Base-by-base conservation (phyloP, 2,329 filamentous ascomycete genomes). In the Drechslera avenae region DNA sequence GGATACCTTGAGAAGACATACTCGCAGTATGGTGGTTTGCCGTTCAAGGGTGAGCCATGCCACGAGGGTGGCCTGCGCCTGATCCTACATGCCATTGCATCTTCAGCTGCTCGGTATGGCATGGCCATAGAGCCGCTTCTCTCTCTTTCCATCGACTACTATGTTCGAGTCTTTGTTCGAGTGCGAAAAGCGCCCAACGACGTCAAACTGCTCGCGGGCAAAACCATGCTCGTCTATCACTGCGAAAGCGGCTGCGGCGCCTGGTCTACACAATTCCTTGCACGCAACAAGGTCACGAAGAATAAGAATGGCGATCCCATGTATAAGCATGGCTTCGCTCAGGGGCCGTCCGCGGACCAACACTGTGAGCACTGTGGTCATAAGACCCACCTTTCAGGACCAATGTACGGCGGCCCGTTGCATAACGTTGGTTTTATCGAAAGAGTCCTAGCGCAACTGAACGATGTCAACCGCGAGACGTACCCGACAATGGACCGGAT, bases 131-230 rank as follows among this genome's bases (percentile, higher is more conserved):
- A 97, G 73, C 94, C 94, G 0, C 81, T 97, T 3, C 82, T 99
- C 9, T 96, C 91, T 5, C 82, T 99, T 1, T 97, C 91, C 2
- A 96, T 97, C 56, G 94, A 99, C 73, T 99, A 95, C 73, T 99
- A 99, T 70, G 86, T 88, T 16, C 86, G 95, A 37, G 81, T 97
- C 2, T 99, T 97, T 69, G 87, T 99, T 37, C 85, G 88, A 16
- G 83, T 99, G 30, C 82, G 84, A 53, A 90, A 86, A 60, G 91
- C 90, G 3, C 89, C 91, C 0, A 87, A 87, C 3, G 87, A 91
- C 46, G 92, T 97, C 68, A 99, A 97, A 72, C 92, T 95, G 57
- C 80, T 91, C 16, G 90, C 91, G 2, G 88, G 90, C 30, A 97
- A 93, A 73, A 94, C 89, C 0, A 97, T 99, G 92, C 59, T 95